Percentiles rank a stretch among this genome's conserved stretches.
Evolutionary conservation across 2,329 filamentous ascomycete species (phyloP).

Genomic region (Neophaeococcomyces aloes): DNA sequence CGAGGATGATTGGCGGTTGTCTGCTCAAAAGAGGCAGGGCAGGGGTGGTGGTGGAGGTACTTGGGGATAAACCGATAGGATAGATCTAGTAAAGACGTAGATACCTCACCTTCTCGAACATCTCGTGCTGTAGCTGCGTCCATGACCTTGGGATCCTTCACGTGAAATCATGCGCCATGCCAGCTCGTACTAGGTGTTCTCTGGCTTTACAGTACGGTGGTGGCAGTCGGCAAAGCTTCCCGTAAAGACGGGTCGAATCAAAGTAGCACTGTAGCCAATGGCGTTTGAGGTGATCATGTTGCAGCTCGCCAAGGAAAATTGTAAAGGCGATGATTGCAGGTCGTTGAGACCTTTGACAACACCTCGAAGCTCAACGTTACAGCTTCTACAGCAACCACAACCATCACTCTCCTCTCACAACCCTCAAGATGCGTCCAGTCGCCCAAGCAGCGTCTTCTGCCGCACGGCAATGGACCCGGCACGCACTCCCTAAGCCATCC

Average conservation of each 20-base stretch:
- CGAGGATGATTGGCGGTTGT: conserved; percentile 91
- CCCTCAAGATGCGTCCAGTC: conserved; percentile 54
- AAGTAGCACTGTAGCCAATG: no score
- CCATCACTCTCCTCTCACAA: conserved; percentile 13
- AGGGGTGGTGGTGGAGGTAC: conserved; percentile 83
- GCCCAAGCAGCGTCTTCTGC: conserved; percentile 58
- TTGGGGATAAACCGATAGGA: conserved; percentile 50
- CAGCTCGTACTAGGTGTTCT: no score
- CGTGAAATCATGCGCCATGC: no score
- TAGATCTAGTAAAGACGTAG: neutral
- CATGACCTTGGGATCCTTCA: no score
- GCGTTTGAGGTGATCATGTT: neutral
- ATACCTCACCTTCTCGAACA: no score
- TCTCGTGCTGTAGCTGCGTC: no score
- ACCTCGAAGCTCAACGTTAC: conserved; percentile 1
- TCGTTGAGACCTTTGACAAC: neutral
- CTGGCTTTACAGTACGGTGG: no score
- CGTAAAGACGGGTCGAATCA: neutral
- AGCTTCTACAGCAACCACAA: conserved; percentile 7
- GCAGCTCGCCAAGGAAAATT: conserved; percentile 8
- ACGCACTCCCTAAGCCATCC: conserved; percentile 31
- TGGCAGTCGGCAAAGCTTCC: no score
- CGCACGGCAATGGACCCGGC: conserved; percentile 48
- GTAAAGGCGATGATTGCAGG: neutral
- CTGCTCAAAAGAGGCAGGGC: conserved; percentile 74